Conservation (phyloP, 305 asterid species). For the Andrographis paniculata region DNA sequence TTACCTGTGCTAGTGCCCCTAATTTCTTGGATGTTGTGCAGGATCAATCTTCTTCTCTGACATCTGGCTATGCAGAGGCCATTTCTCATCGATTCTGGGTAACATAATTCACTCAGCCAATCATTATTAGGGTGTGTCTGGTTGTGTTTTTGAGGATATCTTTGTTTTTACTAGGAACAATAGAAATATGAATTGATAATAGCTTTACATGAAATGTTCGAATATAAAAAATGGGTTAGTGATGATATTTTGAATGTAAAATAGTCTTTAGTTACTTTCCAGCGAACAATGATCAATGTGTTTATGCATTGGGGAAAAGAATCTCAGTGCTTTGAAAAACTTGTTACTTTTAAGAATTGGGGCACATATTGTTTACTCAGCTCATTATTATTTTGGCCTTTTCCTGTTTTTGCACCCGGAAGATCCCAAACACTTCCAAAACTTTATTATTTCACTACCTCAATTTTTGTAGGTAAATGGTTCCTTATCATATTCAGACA, state of each 20-base stretch:
- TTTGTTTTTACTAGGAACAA: too few species aligned
- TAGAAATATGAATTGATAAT: too few species aligned
- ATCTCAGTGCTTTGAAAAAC: neutral
- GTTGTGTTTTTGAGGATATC: too few species aligned
- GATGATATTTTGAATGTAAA: too few species aligned
- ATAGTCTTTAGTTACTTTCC: too few species aligned
- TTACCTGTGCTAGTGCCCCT: conserved; percentile 79
- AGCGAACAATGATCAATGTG: neutral
- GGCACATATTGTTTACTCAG: neutral
- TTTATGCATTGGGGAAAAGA: neutral
- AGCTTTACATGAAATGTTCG: neutral
- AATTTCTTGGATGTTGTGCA: conserved; percentile 72
- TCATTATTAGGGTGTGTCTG: too few species aligned
- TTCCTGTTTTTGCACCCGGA: conserved; percentile 70
- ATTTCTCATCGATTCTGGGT: conserved; percentile 96
- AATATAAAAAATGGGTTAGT: too few species aligned
- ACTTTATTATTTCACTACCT: conserved; percentile 50
- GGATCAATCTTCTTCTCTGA: conserved; percentile 37
- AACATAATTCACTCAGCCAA: conserved; percentile 11
- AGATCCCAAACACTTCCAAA: conserved; percentile 58
- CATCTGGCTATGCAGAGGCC: conserved; percentile 48
- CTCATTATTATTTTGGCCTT: neutral
- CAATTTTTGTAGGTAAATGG: conserved; percentile 90
- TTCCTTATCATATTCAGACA: conserved; percentile 78
- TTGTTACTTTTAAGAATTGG: neutral